Evolutionary conservation across 495 filamentous ascomycete species (phyloP), one percentile per base, ranked within the genome.

Genomic region (Pseudotulostoma volvatum): DNA sequence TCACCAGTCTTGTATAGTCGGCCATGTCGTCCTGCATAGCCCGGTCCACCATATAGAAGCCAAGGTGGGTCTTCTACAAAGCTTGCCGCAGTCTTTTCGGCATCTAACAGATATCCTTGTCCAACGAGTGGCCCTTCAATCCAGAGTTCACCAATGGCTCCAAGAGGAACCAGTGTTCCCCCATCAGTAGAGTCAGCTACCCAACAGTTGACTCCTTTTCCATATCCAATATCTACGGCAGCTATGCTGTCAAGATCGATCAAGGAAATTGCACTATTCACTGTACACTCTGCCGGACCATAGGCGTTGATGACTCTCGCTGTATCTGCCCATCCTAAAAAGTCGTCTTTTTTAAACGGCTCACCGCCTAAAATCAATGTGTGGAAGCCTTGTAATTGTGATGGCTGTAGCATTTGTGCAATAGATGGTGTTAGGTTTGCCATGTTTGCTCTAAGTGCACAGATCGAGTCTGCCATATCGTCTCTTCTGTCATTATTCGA

Each of bases 31-130:
- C n/a, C n/a, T n/a, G n/a, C n/a, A n/a, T n/a, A n/a, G n/a, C n/a
- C n/a, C n/a, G n/a, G n/a, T n/a, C n/a, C n/a, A n/a, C n/a, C n/a
- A 11, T 53, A 41, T 4, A 41, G 35, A 5, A 31, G 43, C 72
- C 72, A 79, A 2, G 40, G 40, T 2, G 73, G 74, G 30, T 68
- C 50, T 9, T 60, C 57, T 18, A 70, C 63, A 42, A 78, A 79
- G 0, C 57, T 60, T n/a, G 61, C 11, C 20, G 31, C 36, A 20
- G 16, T 16, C 44, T 17, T 57, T 13, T 63, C 15, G 14, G 18
- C 19, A 0, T 57, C 47, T 9, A 69, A 60, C 9, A 72, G 50
- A 38, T 76, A 76, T 0, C 65, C 63, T 1, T 55, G 45, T 1
- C 56, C 68, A 2, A 73, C 52, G 15, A 66, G 53, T 3, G 63